These are phyloP conservation scores for Colletotrichum tamarilloi DNA, from an alignment of 2,329 filamentous ascomycete genomes.

Conservation along the genomic window DNA sequence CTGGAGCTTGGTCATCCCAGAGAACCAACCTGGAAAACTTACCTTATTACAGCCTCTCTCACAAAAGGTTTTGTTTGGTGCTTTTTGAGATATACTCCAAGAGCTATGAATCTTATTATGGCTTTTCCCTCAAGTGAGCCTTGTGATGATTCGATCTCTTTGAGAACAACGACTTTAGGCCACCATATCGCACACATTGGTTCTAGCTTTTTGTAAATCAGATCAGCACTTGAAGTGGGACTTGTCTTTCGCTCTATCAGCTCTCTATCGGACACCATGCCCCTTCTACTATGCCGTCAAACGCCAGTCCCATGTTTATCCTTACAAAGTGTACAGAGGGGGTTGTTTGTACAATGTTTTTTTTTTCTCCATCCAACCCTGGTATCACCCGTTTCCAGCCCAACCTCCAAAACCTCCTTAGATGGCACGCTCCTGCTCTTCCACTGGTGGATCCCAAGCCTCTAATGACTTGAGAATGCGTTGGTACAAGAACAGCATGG, in stretches of 20 bases:
- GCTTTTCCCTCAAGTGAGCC: background rate
- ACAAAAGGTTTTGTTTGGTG: too few species aligned
- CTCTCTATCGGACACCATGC: constrained; percentile 34
- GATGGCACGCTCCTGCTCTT: constrained; percentile 22
- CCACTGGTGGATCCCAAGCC: constrained; percentile 52
- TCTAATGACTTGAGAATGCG: constrained; percentile 84
- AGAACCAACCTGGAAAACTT: background rate
- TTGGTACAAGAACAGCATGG: constrained; percentile 97
- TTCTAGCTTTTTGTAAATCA: too few species aligned
- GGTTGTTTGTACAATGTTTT: constrained; percentile 31
- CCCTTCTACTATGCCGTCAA: constrained; percentile 34
- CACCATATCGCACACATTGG: background rate
- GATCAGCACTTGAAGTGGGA: constrained; percentile 24
- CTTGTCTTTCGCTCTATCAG: constrained; percentile 37
- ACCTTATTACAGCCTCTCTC: background rate
- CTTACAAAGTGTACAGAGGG: constrained; percentile 35
- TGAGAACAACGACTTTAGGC: background rate
- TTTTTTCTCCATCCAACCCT: constrained; percentile 9
- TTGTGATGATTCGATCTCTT: background rate
- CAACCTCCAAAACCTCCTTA: constrained; percentile 9
- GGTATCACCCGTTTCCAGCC: background rate
- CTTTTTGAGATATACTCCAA: background rate
- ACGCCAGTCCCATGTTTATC: constrained; percentile 34
- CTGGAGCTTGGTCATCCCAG: background rate
- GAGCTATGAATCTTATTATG: background rate